These are phyloP conservation scores for Oryza meridionalis DNA, from an alignment of 176 grass and related monocot genomes.

Conservation along the genomic window DNA sequence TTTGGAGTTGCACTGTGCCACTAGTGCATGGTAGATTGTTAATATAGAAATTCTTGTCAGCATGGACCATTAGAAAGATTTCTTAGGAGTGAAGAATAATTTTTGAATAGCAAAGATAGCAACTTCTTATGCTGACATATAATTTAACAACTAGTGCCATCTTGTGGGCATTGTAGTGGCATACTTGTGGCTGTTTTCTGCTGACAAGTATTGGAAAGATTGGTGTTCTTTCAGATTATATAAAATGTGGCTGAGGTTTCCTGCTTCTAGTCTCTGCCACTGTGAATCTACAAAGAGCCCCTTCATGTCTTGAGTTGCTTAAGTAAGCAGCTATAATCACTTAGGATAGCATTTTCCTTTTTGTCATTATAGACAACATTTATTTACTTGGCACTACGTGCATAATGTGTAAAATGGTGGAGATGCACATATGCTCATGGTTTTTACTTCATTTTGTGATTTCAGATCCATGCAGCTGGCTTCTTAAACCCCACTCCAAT, in stretches of 20 bases:
- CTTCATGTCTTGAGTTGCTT: conserved; percentile 74
- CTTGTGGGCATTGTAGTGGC: conserved; percentile 55
- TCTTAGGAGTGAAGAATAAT: conserved; percentile 16
- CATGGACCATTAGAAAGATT: background rate
- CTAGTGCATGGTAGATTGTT: background rate
- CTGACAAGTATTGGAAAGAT: conserved; percentile 75
- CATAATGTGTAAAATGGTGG: background rate
- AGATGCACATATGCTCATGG: conserved; percentile 20
- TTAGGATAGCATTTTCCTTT: conserved; percentile 64
- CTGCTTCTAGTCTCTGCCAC: conserved; percentile 85
- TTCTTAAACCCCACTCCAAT: conserved; percentile 89
- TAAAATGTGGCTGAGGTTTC: conserved; percentile 77
- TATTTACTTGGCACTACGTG: background rate
- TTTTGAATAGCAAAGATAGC: conserved; percentile 22
- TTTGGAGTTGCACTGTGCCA: conserved; percentile 28
- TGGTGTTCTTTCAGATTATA: conserved; percentile 73
- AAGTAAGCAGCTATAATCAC: conserved; percentile 88
- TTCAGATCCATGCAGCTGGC: conserved; percentile 80
- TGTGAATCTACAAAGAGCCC: conserved; percentile 66
- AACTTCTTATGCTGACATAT: conserved; percentile 53
- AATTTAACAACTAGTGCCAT: conserved; percentile 50
- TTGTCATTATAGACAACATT: conserved; percentile 32
- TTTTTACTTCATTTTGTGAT: conserved; percentile 35
- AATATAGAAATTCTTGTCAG: conserved; percentile 23
- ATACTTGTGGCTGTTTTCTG: conserved; percentile 71